These are phyloP conservation scores for Apiosordaria backusii DNA, from an alignment of 495 filamentous ascomycete species.

Conservation along the genomic window DNA sequence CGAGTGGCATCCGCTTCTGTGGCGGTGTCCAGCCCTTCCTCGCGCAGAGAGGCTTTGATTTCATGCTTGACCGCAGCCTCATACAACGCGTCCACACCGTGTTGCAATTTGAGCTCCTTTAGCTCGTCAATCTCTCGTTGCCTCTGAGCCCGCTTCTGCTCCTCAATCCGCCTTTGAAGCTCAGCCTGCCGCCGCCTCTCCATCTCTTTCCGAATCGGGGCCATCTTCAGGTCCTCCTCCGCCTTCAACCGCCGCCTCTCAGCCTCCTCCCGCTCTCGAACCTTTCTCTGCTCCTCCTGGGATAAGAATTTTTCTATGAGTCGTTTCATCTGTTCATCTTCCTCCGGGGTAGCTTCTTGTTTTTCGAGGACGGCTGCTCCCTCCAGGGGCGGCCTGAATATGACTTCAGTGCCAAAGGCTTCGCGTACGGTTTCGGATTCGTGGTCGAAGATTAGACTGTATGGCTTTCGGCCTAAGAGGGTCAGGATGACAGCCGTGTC, in stretches of 20 bases:
- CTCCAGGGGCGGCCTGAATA: not conserved
- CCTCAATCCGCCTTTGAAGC: not conserved
- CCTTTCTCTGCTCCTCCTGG: not conserved
- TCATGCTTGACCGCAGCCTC: not conserved
- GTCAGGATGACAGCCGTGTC: not conserved
- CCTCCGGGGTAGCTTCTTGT: not conserved
- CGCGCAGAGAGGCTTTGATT: not conserved
- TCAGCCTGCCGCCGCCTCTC: not conserved
- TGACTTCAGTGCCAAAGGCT: not conserved
- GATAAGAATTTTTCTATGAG: not conserved
- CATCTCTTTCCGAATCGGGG: not conserved
- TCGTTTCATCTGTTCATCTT: not conserved
- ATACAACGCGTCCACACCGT: not conserved
- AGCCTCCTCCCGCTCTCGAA: not conserved
- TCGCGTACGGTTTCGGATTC: not conserved
- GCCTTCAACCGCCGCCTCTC: not conserved
- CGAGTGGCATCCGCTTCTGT: too few species aligned
- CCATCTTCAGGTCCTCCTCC: not conserved
- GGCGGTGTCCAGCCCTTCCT: too few species aligned
- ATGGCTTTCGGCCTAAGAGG: not conserved
- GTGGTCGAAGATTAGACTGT: not conserved
- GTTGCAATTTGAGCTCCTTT: not conserved
- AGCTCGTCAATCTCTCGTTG: not conserved
- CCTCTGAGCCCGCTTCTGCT: not conserved
- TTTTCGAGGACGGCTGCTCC: not conserved